Conservation (phyloP, 2,329 filamentous ascomycete genomes). For the Colletotrichum musicola region DNA sequence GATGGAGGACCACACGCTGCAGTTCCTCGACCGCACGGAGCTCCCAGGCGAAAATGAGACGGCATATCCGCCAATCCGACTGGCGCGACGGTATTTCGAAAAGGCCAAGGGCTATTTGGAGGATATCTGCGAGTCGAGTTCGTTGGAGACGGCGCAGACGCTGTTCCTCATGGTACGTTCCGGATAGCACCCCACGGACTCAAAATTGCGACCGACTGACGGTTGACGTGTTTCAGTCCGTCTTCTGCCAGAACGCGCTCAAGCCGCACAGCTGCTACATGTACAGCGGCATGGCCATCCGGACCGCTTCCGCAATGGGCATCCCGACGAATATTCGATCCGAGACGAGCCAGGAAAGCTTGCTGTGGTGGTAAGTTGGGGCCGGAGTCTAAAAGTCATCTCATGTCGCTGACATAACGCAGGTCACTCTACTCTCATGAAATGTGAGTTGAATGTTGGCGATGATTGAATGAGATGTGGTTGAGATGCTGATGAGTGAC, state of each 20-base stretch:
- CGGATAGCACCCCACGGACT: not conserved
- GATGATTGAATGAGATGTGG: too few relatives aligned
- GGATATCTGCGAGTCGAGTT: slow-evolving; percentile 40
- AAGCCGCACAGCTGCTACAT: slow-evolving; percentile 51
- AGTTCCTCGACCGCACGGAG: slow-evolving; percentile 35
- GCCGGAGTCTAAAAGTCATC: not conserved
- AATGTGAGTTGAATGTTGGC: slow-evolving; percentile 22
- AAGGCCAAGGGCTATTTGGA: slow-evolving; percentile 35
- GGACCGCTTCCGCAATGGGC: slow-evolving; percentile 50
- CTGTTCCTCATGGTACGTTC: slow-evolving; percentile 39
- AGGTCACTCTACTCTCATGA: slow-evolving; percentile 41
- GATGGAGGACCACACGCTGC: slow-evolving; percentile 34
- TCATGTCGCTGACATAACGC: not conserved
- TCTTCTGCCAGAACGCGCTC: slow-evolving; percentile 50
- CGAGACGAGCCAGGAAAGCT: slow-evolving; percentile 35
- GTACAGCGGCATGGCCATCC: slow-evolving; percentile 50
- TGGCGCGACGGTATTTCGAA: slow-evolving; percentile 39
- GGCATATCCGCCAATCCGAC: slow-evolving; percentile 34
- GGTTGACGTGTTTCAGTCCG: slow-evolving; percentile 31
- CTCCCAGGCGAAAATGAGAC: slow-evolving; percentile 28
- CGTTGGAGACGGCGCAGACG: slow-evolving; percentile 38
- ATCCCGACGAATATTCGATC: slow-evolving; percentile 42
- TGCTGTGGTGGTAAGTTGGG: slow-evolving; percentile 38
- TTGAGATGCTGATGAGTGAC: not conserved
- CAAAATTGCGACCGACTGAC: too few relatives aligned